Base-by-base conservation (phyloP, 768 basidiomycete species). In the Mycena capillaripes region DNA sequence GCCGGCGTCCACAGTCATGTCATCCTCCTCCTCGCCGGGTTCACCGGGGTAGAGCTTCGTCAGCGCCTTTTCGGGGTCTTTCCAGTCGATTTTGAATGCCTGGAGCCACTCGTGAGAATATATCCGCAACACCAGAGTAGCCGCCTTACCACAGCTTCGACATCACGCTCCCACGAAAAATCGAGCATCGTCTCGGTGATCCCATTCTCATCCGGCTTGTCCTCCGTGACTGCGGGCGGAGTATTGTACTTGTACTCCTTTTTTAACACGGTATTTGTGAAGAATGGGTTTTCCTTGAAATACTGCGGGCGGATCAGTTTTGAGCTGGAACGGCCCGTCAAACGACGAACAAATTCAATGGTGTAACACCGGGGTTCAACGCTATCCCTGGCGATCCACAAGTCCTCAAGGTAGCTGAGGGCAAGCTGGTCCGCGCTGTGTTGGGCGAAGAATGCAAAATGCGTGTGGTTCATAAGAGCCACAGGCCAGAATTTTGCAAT, bases 281-380 rank as follows among this genome's bases (percentile, higher is more conserved):
- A 96, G 84, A 90, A 94, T 25, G 93, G 93, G 83, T 96, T 96
- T 78, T 95, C 88, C 81, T 93, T 94, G 87, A 96, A 96, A 78
- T 93, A 79, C 95, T 96, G 52, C 58, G 23, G 36, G 17, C 34
- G 34, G 16, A 34, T 19, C 27, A 62, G 53, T 48, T 30, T 59
- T 21, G 19, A 27, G 50, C 55, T 66, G 25, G 64, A 63, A 70
- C 56, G 40, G 36, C 61, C 25, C 36, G 48, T 29, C 17, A 34
- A 55, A 17, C 16, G 8, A 90, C 96, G 78, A 81, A 97, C 97
- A 83, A 98, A 96, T 86, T 97, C 93, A 66, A 97, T 82, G 59
- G 92, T 93, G 84, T 92, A 97, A 78, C 91, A 92, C 76, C 97
- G 85, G 67, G 91, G 91, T 81, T 98, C 96, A 50, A 82, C 81